Evolutionary conservation across 2,329 filamentous ascomycete species (phyloP), one percentile per base, ranked within the genome.

Genomic region (Fusarium napiforme): DNA sequence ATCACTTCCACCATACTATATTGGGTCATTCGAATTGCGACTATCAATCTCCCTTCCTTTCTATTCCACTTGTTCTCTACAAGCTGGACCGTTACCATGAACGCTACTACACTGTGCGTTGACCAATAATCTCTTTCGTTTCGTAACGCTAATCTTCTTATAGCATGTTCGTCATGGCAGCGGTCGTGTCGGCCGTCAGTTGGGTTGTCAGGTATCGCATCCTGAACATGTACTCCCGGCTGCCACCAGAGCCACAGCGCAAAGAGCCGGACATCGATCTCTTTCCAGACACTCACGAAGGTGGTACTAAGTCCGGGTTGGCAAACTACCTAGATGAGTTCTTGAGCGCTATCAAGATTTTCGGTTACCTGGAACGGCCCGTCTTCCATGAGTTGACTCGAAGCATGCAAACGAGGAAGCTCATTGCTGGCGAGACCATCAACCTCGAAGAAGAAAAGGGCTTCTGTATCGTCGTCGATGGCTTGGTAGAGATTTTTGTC

Each of bases 291-390:
- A 92, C 93, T 7, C 94, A 97, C 78, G 96, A 97, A 75, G 93
- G 93, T 56, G 95, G 95, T 71, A 91, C 91, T 36, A 99, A 99
- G 82, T 92, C 95, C 2, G 96, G 96, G 1, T 86, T 99, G 49
- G 91, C 94, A n/a, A 99, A 95, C 80, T 99, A 99, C 77, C 87
- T 99, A 32, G 96, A 99, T 82, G 97, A 99, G 81, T 99, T 99
- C 77, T 86, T 99, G 28, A 98, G 95, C 80, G 96, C 97, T 36
- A 99, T 99, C 85, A 99, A 98, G 83, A 96, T 99, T 65, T 99
- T 99, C 83, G 96, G 96, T 14, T 99, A 98, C 79, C 86, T 99
- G 47, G 96, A 99, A 81, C 91, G 96, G 32, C 95, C 96, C 1
- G 96, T 99, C 46, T 99, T 99, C 79, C 97, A 99, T 79, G 96